Evolutionary conservation across 2,329 filamentous ascomycete genomes (phyloP).

Genomic region (Aureobasidium sp.): DNA sequence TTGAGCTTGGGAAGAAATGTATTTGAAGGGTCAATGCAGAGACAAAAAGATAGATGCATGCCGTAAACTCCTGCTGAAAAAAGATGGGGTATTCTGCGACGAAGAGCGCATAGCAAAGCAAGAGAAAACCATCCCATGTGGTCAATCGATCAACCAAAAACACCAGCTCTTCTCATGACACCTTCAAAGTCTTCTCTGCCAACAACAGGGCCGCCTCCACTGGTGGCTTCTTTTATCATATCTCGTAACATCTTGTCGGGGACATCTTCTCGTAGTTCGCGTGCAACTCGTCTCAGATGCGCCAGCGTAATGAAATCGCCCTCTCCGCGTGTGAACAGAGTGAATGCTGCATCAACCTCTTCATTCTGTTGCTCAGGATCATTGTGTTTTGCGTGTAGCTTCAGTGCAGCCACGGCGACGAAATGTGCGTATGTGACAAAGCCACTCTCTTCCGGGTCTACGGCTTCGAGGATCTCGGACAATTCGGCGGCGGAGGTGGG

Average conservation of each 20-base stretch:
- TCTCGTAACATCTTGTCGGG: conserved; percentile 76
- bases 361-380: conserved; percentile 41
- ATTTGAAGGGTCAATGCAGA: background rate
- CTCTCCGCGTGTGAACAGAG: conserved; percentile 60
- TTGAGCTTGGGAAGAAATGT: no score
- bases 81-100: conserved; percentile 1
- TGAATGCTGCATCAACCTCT: conserved; percentile 76
- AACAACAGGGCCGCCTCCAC: conserved; percentile 70
- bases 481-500: conserved; percentile 58
- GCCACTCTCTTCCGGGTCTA: conserved; percentile 76
- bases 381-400: conserved; percentile 51
- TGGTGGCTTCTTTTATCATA: conserved; percentile 79
- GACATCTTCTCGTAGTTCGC: conserved; percentile 73
- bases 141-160: conserved; percentile 55
- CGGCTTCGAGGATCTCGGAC: conserved; percentile 64
- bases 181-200: conserved; percentile 72
- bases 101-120: background rate
- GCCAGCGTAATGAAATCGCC: conserved; percentile 65
- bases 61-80: background rate
- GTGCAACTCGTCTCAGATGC: conserved; percentile 70
- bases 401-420: conserved; percentile 78
- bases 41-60: background rate
- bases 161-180: conserved; percentile 76
- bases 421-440: conserved; percentile 74
- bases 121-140: background rate